Evolutionary conservation across 2,329 filamentous ascomycete genomes (phyloP), one percentile per base, ranked within the genome.

Genomic region (Parafenestella ontariensis): DNA sequence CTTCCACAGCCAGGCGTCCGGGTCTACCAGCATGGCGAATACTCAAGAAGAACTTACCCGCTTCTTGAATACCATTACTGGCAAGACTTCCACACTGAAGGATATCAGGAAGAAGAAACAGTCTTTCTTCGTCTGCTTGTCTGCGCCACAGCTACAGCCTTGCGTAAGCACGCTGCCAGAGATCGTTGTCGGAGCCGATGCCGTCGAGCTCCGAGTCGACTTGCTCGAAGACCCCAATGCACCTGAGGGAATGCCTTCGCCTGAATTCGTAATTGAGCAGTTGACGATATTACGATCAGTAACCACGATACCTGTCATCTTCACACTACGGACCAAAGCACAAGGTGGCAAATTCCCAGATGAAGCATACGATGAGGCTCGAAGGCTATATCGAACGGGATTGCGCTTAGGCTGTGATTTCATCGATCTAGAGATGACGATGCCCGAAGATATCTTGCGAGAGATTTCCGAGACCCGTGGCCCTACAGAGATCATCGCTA

Each of bases 111-210:
- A 88, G 75, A 85, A 86, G 62, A 76, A 81, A 58, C 86, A 91
- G 44, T 95, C 91, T 18, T 98, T 96, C 81, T 99, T 99, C 67
- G 90, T 98, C 20, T 93, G 93, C 8, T 79, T 99, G 43, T 98
- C 95, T 0, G 81, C 95, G 46, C 91, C 93, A 1, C 85, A 91
- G 63, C 79, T 98, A 15, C 79, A 83, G 10, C 79, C 85, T 18
- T 85, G 88, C 26, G 73, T 86, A 8, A 81, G 87, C 18, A 79
- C 88, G 24, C 81, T 99, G 40, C 87, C 88, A 1, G 81, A 86
- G 46, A 89, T 92, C 39, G 87, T 89, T 11, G 87, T 96, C 36
- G 95, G 95, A 4, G 90, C 91, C 7, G 94, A 99, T 77, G 95
- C 94, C 3, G 91, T 98, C 10, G 95, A 99, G 76, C 79, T 99